Evolutionary conservation across 768 basidiomycete genomes (phyloP).

Genomic region (Tylopilus sp.): DNA sequence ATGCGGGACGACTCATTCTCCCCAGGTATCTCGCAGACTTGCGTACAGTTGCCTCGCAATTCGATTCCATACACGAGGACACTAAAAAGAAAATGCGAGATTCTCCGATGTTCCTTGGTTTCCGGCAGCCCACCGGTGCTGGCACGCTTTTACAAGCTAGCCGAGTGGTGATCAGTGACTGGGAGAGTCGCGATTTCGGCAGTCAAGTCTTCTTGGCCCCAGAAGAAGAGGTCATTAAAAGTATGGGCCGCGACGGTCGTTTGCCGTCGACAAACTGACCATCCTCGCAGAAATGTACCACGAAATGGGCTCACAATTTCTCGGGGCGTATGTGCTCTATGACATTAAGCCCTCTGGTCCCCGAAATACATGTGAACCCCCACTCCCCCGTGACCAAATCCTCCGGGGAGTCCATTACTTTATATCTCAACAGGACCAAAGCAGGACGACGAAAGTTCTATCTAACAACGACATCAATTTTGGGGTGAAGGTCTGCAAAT

Average conservation of each 20-base stretch:
- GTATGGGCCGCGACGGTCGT: not conserved
- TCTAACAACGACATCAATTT: not conserved
- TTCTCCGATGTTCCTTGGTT: constrained; percentile 9
- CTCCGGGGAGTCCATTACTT: constrained; percentile 8
- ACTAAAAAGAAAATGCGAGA: constrained; percentile 11
- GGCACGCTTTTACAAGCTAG: constrained; percentile 5
- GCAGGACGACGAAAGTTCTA: constrained; percentile 5
- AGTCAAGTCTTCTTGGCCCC: constrained; percentile 7
- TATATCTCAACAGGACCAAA: constrained; percentile 11
- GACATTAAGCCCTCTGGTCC: not conserved
- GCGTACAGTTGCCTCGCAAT: constrained; percentile 8
- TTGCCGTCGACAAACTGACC: not conserved
- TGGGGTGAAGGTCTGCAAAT: constrained; percentile 1
- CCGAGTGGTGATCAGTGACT: constrained; percentile 11
- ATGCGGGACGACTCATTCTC: constrained; percentile 1
- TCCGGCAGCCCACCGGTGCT: not conserved
- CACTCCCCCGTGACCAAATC: not conserved
- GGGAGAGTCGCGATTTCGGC: constrained; percentile 9
- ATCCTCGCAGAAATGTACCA: constrained; percentile 9
- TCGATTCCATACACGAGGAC: constrained; percentile 9
- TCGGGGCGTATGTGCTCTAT: constrained; percentile 8
- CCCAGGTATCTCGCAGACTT: constrained; percentile 13
- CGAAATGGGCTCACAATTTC: constrained; percentile 10
- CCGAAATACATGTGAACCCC: not conserved
- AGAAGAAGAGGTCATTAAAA: constrained; percentile 6